Evolutionary conservation across 257 asterid species (phyloP).

Genomic region (Solanum pinnatisectum): DNA sequence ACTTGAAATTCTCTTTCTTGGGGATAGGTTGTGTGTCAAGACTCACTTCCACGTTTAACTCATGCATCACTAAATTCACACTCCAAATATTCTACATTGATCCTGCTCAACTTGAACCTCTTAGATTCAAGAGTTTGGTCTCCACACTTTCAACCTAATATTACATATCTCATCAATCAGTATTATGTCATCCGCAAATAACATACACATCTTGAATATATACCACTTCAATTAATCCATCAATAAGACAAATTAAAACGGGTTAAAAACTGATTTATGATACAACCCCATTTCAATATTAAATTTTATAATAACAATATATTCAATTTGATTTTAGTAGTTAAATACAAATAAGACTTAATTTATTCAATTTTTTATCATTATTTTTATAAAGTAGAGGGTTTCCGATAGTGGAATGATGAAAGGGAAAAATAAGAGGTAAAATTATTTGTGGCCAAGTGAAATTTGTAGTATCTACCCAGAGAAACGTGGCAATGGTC

Average conservation of each 20-base stretch:
- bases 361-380: too few relatives aligned
- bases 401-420: background rate
- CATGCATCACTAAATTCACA: background rate
- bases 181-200: too few relatives aligned
- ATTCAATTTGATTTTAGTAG: too few relatives aligned
- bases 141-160: background rate
- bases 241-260: background rate
- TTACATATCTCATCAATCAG: too few relatives aligned
- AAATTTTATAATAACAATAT: too few relatives aligned
- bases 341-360: background rate
- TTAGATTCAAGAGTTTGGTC: background rate
- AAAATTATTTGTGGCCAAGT: background rate
- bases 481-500: background rate
- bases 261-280: too few relatives aligned
- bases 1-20: background rate
- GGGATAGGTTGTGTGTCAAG: background rate
- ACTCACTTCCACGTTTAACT: background rate
- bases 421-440: background rate
- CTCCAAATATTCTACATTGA: background rate
- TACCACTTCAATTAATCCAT: background rate
- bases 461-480: background rate
- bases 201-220: background rate
- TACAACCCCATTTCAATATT: background rate
- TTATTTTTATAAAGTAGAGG: background rate
- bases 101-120: background rate